Evolutionary conservation across 2,329 filamentous ascomycete species (phyloP).

Genomic region (Immersiporthe knoxdaviesiana): DNA sequence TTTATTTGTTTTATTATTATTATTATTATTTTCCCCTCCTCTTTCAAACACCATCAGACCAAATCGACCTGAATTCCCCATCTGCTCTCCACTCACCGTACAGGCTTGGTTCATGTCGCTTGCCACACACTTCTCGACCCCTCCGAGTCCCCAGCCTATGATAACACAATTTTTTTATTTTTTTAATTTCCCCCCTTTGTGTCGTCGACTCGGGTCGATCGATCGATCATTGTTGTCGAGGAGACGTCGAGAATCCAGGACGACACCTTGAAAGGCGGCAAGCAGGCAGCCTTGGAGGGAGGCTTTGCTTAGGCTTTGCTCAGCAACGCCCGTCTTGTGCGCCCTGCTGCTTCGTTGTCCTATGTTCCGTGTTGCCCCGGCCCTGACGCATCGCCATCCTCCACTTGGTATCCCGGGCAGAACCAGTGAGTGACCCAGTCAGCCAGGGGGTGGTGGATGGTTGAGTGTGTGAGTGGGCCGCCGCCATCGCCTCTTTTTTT

Average conservation of each 20-base stretch:
- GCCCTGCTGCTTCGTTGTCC: slow-evolving; percentile 10
- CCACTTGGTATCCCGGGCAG: slow-evolving; percentile 22
- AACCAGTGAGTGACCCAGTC: slow-evolving; percentile 13
- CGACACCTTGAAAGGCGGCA: not conserved
- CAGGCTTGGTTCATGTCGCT: not conserved
- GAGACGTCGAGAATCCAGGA: not conserved
- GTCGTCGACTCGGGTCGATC: not conserved
- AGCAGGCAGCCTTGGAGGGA: not conserved
- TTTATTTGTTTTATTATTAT: slow-evolving; percentile 1
- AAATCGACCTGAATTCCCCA: not conserved
- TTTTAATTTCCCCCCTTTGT: too few relatives aligned
- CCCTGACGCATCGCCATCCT: slow-evolving; percentile 16
- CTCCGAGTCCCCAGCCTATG: not conserved
- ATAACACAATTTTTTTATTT: not conserved
- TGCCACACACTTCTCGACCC: slow-evolving; percentile 4
- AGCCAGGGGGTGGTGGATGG: slow-evolving; percentile 16
- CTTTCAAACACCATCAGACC: not conserved
- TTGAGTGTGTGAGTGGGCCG: slow-evolving; percentile 26
- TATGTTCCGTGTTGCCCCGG: slow-evolving; percentile 2
- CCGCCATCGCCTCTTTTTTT: slow-evolving; percentile 27
- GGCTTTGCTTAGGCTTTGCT: too few relatives aligned
- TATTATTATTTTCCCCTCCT: not conserved
- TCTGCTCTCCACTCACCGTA: not conserved
- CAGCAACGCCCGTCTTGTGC: not conserved
- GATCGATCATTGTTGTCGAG: not conserved